A percentile compares a stretch with the other conserved stretches of the same genome.
Conservation (phyloP, 352 stramenopile genomes). For the Globisporangium heterothallicum region DNA sequence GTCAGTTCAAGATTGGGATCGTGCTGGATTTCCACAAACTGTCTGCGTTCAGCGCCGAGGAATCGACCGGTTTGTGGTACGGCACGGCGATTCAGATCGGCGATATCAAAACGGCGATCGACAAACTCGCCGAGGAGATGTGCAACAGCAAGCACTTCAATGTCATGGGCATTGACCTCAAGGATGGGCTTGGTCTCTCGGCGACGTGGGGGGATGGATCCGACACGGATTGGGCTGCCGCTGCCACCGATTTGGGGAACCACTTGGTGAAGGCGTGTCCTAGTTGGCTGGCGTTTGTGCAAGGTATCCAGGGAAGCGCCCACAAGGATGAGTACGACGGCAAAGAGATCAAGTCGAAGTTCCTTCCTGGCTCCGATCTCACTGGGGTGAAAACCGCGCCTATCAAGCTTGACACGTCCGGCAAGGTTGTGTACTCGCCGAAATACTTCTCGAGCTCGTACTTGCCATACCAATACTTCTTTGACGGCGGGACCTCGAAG, state of each 20-base stretch:
- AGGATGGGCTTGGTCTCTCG: slow-evolving; percentile 54
- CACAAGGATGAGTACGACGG: slow-evolving; percentile 63
- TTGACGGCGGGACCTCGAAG: slow-evolving; percentile 28
- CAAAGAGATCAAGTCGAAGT: slow-evolving; percentile 58
- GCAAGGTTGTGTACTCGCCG: slow-evolving; percentile 80
- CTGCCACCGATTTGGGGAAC: slow-evolving; percentile 62
- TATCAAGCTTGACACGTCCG: slow-evolving; percentile 49
- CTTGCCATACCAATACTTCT: slow-evolving; percentile 61
- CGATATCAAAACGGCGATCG: slow-evolving; percentile 79
- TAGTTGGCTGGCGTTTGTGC: slow-evolving; percentile 74
- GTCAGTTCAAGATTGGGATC: slow-evolving; percentile 69
- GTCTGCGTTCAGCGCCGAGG: slow-evolving; percentile 33
- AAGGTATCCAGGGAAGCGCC: slow-evolving; percentile 60
- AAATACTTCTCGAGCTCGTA: slow-evolving; percentile 75
- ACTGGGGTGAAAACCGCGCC: slow-evolving; percentile 32
- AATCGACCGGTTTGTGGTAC: slow-evolving; percentile 61
- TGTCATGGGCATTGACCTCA: slow-evolving; percentile 82
- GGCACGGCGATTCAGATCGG: slow-evolving; percentile 61
- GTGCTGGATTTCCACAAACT: slow-evolving; percentile 80
- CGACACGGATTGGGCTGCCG: slow-evolving; percentile 69
- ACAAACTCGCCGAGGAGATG: slow-evolving; percentile 56
- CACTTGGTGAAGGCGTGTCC: slow-evolving; percentile 61
- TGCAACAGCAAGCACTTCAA: slow-evolving; percentile 83
- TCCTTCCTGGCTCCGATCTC: slow-evolving; percentile 64
- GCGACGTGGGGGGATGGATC: slow-evolving; percentile 74